Base-by-base conservation (phyloP, 139 green algal species). In the Zygnema cylindricum region DNA sequence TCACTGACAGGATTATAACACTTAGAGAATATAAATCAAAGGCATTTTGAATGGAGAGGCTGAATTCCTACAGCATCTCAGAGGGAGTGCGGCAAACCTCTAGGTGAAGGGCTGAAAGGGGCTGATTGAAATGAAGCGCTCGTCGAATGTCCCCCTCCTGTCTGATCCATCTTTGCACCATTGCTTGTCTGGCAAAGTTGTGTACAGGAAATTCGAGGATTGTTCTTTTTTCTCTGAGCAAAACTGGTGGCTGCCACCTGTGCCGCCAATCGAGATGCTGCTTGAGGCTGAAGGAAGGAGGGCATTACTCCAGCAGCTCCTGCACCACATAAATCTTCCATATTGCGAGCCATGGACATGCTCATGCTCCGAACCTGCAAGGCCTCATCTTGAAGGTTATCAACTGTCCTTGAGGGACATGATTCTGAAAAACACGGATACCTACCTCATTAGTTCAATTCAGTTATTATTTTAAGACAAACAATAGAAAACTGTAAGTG, bases 311-410 rank as follows among this genome's bases (percentile, higher is more conserved):
- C 38, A 38, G 78, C 78, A 41, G 78, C 78, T 22, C 78, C 78
- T 33, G 43, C 78, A 33, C 69, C 69, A 41, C 78, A 86, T 38
- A 86, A 41, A 41, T 63, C 78, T 23, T 86, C 78, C 78, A 86
- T 86, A 1, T 55, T 86, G 43, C 78, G 78, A 40, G 78, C 54
- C 69, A 87, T 69, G 39, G 82, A 87, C 43, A 83, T 82, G 55
- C 55, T 87, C 82, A 87, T 87, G 82, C 82, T 87, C 25, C 82
- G 82, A 30, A 87, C 82, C 82, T 87, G 82, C 0, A 22, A 0
- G 16, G 49, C 16, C 49, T n/a, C n/a, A n/a, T n/a, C n/a, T n/a
- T n/a, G n/a, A n/a, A n/a, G n/a, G n/a, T n/a, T n/a, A n/a, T n/a
- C n/a, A n/a, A n/a, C n/a, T n/a, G n/a, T n/a, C n/a, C n/a, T n/a